Percentiles rank a stretch among this genome's conserved stretches.
Evolutionary conservation across 441 rosid species (phyloP).

Genomic region (Aleurites moluccanus): DNA sequence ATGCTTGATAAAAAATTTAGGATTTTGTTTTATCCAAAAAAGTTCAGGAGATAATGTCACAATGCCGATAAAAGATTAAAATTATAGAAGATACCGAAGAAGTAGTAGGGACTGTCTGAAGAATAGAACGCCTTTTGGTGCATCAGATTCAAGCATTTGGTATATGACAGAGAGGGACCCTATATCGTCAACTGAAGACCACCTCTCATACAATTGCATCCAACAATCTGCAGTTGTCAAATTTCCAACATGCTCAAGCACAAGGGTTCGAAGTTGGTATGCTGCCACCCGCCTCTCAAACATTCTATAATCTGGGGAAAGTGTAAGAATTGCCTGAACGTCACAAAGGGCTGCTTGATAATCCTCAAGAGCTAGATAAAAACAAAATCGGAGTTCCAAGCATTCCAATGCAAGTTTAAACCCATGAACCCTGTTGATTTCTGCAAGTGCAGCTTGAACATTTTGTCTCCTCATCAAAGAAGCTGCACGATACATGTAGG

Average conservation of each 20-base stretch:
- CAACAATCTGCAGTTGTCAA: slow-evolving; percentile 99
- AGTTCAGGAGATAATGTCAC: not conserved
- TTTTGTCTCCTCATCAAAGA: slow-evolving; percentile 74
- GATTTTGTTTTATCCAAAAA: not conserved
- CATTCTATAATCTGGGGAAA: slow-evolving; percentile 87
- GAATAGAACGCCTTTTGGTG: slow-evolving; percentile 82
- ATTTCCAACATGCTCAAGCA: slow-evolving; percentile 79
- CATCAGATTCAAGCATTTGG: slow-evolving; percentile 98
- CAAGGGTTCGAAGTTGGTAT: slow-evolving; percentile 76
- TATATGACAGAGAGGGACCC: slow-evolving; percentile 98
- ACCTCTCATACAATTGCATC: slow-evolving; percentile 92
- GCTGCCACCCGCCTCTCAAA: slow-evolving; percentile 93
- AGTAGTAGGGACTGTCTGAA: slow-evolving; percentile 97
- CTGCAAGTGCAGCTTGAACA: slow-evolving; percentile 76
- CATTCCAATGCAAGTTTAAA: slow-evolving; percentile 92
- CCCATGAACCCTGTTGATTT: slow-evolving; percentile 83
- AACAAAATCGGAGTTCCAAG: slow-evolving; percentile 92
- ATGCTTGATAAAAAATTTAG: slow-evolving; percentile 5
- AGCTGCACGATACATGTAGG: slow-evolving; percentile 93
- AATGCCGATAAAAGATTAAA: slow-evolving; percentile 9
- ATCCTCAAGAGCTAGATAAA: slow-evolving; percentile 85
- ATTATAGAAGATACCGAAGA: slow-evolving; percentile 52
- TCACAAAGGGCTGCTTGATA: slow-evolving; percentile 82
- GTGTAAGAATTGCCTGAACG: slow-evolving; percentile 90
- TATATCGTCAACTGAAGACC: slow-evolving; percentile 96